These are phyloP conservation scores for Geotrichum aggregatum DNA, from an alignment of 1,139 yeast species.

Conservation along the genomic window DNA sequence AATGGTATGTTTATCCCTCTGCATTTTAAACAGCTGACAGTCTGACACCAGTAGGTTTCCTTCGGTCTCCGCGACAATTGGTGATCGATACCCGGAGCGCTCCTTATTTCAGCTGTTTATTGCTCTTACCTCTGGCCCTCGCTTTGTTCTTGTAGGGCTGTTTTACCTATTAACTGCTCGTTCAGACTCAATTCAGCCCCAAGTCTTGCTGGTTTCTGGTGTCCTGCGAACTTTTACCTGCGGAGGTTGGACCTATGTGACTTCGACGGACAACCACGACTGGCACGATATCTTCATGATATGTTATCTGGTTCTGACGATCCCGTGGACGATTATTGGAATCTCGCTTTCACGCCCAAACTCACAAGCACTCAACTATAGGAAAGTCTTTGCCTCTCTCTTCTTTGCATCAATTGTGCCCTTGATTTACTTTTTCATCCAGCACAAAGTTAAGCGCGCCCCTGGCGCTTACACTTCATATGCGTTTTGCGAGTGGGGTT, in stretches of 20 bases:
- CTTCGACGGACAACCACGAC: constrained; percentile 95
- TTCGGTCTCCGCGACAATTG: constrained; percentile 92
- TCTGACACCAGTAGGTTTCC: constrained; percentile 52
- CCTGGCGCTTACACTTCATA: constrained; percentile 93
- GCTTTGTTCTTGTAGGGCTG: constrained; percentile 67
- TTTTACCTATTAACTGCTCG: constrained; percentile 47
- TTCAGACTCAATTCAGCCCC: constrained; percentile 44
- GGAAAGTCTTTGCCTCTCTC: constrained; percentile 52
- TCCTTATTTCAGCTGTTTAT: constrained; percentile 80
- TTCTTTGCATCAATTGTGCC: constrained; percentile 77
- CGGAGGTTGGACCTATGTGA: constrained; percentile 98
- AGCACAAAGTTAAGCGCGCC: constrained; percentile 79
- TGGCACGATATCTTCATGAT: constrained; percentile 96
- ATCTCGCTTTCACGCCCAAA: constrained; percentile 51
- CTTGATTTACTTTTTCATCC: constrained; percentile 80
- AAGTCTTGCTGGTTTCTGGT: constrained; percentile 53
- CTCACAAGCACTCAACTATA: constrained; percentile 47
- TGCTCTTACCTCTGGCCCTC: constrained; percentile 54
- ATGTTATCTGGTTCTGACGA: constrained; percentile 74
- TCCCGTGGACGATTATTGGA: constrained; percentile 84
- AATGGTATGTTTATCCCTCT: constrained; percentile 53
- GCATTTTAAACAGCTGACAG: background rate
- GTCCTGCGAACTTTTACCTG: constrained; percentile 82
- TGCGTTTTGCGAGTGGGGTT: constrained; percentile 91
- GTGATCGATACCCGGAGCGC: constrained; percentile 94